Percentiles rank a stretch among this genome's conserved stretches.
Evolutionary conservation across 805 yeast genomes (phyloP).

Genomic region (Candida odintsovae): DNA sequence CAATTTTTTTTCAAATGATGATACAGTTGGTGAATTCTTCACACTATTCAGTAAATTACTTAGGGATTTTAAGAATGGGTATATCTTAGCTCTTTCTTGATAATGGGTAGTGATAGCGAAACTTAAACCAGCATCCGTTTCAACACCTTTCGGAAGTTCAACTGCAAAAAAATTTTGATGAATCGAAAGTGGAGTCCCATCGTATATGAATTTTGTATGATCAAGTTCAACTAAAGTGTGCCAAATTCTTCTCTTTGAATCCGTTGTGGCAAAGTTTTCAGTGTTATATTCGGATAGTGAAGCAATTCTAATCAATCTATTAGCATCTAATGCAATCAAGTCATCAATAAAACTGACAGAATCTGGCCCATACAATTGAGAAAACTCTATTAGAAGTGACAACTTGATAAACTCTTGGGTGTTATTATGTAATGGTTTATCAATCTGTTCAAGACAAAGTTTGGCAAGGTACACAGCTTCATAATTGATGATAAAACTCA

Average conservation of each 20-base stretch:
- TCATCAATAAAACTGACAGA: constrained; percentile 4
- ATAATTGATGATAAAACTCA: constrained; percentile 1
- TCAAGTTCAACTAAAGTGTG: constrained; percentile 9
- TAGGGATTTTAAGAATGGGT: no score
- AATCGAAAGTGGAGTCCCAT: constrained; percentile 13
- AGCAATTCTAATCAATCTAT: constrained; percentile 2
- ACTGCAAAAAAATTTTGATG: constrained; percentile 6
- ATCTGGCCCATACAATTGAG: constrained; percentile 3
- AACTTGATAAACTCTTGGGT: constrained; percentile 3
- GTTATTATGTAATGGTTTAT: constrained; percentile 5
- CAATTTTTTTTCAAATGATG: no score
- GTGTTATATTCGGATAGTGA: constrained; percentile 3
- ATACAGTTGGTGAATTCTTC: no score
- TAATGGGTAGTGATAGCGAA: no score
- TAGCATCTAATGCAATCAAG: constrained; percentile 4
- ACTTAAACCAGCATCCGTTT: not conserved
- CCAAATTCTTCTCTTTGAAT: constrained; percentile 7
- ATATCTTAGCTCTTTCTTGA: no score
- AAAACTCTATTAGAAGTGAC: constrained; percentile 1
- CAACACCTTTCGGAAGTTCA: constrained; percentile 1
- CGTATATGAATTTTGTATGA: constrained; percentile 11
- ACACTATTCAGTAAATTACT: not conserved
- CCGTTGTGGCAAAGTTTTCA: constrained; percentile 1
- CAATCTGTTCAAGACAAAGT: constrained; percentile 11
- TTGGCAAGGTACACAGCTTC: constrained; percentile 9